Conservation (phyloP, 352 stramenopile species). For the Phytophthora pinifolia region DNA sequence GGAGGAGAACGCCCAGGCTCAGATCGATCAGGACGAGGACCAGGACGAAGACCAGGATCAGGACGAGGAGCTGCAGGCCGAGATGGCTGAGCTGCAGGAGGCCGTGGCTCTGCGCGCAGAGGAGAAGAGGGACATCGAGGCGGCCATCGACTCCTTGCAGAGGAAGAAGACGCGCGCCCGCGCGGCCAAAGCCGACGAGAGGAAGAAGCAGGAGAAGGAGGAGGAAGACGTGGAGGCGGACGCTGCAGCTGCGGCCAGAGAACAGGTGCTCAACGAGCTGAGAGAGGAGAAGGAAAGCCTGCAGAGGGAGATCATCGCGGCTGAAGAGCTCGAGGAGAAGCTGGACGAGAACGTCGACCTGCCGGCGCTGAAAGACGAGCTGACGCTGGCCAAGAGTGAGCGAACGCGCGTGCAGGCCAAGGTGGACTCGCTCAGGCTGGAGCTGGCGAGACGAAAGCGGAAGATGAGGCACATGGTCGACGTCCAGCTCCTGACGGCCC, state of each 20-base stretch:
- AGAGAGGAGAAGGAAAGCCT: conserved; percentile 46
- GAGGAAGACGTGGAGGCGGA: conserved; percentile 24
- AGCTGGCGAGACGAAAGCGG: conserved; percentile 45
- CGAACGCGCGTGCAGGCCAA: conserved; percentile 25
- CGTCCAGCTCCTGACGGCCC: conserved; percentile 50
- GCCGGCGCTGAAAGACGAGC: conserved; percentile 35
- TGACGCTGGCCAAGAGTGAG: conserved; percentile 30
- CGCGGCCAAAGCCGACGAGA: conserved; percentile 6
- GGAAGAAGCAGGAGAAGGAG: conserved; percentile 7
- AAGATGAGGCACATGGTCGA: conserved; percentile 77
- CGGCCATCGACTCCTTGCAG: conserved; percentile 50
- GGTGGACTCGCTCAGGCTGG: conserved; percentile 42
- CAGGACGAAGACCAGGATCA: conserved; percentile 19
- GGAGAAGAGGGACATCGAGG: conserved; percentile 63
- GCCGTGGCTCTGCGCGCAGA: conserved; percentile 50
- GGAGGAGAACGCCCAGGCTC: conserved; percentile 28
- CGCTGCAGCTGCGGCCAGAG: conserved; percentile 13
- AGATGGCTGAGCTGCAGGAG: conserved; percentile 41
- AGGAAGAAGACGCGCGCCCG: conserved; percentile 36
- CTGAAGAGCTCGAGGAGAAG: conserved; percentile 42
- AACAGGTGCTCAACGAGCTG: conserved; percentile 41
- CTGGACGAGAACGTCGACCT: conserved; percentile 43
- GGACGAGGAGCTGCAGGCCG: conserved; percentile 20
- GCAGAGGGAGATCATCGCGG: conserved; percentile 46
- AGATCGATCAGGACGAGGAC: conserved; percentile 11